Evolutionary conservation across 1,139 yeast species (phyloP).

Genomic region (Debaryomyces singareniensis): DNA sequence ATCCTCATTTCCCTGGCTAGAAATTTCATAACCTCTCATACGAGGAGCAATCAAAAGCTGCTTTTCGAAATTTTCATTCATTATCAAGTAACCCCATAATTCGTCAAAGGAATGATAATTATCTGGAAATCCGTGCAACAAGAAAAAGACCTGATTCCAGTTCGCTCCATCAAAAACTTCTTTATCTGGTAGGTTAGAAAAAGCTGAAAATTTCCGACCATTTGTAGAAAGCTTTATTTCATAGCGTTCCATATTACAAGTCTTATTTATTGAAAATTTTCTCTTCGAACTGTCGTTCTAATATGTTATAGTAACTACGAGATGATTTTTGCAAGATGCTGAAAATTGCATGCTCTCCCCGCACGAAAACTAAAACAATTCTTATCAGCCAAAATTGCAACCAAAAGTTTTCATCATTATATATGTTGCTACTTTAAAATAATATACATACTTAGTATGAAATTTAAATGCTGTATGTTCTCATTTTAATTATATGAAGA

Average conservation of each 20-base stretch:
- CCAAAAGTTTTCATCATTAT: no score
- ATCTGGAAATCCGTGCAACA: conserved; percentile 43
- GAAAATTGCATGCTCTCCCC: no score
- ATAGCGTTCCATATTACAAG: not conserved
- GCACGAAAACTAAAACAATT: no score
- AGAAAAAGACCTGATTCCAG: conserved; percentile 23
- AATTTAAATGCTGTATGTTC: no score
- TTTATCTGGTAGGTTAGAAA: conserved; percentile 13
- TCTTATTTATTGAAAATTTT: no score
- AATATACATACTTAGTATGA: no score
- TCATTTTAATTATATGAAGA: no score
- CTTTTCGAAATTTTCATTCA: conserved; percentile 10
- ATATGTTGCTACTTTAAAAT: no score
- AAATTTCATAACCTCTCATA: conserved; percentile 37
- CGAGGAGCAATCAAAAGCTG: conserved; percentile 28
- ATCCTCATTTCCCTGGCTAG: conserved; percentile 22
- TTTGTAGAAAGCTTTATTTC: not conserved
- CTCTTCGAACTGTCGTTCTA: no score
- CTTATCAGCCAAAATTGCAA: no score
- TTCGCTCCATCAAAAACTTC: conserved; percentile 13
- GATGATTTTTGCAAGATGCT: no score
- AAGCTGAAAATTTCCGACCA: conserved; percentile 19
- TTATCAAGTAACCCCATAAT: conserved; percentile 18
- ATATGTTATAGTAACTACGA: no score
- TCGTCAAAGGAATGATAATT: conserved; percentile 24